These are phyloP conservation scores for Shiraia bambusicola DNA, from an alignment of 2,329 filamentous ascomycete genomes.

Conservation along the genomic window DNA sequence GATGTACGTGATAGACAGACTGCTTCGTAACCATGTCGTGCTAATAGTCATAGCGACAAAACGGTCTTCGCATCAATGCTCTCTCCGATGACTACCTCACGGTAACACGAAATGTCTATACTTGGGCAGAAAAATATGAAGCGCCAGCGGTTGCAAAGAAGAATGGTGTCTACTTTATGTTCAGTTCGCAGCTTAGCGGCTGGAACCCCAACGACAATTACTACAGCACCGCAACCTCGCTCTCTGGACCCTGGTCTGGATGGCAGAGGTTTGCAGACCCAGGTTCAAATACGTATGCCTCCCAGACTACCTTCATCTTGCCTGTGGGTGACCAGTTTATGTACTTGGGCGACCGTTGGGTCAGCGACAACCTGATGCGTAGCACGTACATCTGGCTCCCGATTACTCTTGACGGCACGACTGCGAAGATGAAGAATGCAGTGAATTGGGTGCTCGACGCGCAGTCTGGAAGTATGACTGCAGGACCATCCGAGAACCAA, in stretches of 20 bases:
- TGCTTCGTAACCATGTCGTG: background rate
- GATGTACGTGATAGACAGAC: conserved; percentile 51
- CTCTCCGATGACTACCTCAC: conserved; percentile 60
- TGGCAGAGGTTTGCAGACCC: conserved; percentile 61
- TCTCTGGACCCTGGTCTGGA: conserved; percentile 61
- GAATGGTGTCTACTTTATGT: conserved; percentile 64
- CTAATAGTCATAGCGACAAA: conserved; percentile 48
- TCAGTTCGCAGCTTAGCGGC: conserved; percentile 53
- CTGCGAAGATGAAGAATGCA: conserved; percentile 52
- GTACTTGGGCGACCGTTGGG: conserved; percentile 70
- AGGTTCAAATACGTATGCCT: conserved; percentile 60
- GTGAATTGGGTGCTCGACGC: conserved; percentile 59
- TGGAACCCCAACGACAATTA: conserved; percentile 67
- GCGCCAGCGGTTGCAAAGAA: conserved; percentile 65
- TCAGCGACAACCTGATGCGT: conserved; percentile 58
- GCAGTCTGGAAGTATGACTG: conserved; percentile 47
- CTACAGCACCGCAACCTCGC: conserved; percentile 60
- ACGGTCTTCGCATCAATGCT: conserved; percentile 60
- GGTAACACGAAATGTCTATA: conserved; percentile 52
- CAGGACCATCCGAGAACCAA: conserved; percentile 49
- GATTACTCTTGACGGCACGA: conserved; percentile 55
- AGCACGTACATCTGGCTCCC: conserved; percentile 68
- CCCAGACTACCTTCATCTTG: conserved; percentile 63
- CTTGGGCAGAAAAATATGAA: conserved; percentile 60
- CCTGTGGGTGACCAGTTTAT: conserved; percentile 50